Evolutionary conservation across 1,139 yeast species (phyloP).

Genomic region (Geotrichum klebahnii): DNA sequence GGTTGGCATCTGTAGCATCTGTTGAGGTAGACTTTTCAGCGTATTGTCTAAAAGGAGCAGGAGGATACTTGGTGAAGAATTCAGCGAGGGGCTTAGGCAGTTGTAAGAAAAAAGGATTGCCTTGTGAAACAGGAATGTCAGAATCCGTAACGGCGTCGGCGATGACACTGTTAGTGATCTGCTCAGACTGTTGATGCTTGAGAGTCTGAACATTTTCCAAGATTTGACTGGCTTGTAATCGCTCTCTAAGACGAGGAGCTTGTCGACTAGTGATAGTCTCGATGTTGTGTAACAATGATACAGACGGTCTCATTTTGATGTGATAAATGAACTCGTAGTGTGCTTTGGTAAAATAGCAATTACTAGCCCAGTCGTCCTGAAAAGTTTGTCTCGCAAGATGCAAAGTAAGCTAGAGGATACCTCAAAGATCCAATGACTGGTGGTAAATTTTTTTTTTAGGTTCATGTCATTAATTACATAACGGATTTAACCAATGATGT

Average conservation of each 20-base stretch:
- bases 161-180: conserved; percentile 17
- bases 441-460: neutral
- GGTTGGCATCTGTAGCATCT: conserved; percentile 70
- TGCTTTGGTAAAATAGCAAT: neutral
- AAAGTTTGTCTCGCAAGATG: neutral
- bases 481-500: conserved; percentile 1
- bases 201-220: conserved; percentile 13
- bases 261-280: conserved; percentile 11
- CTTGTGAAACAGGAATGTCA: conserved; percentile 17
- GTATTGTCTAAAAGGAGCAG: conserved; percentile 70
- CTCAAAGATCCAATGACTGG: neutral
- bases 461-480: neutral
- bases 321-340: neutral
- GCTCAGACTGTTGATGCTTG: conserved; percentile 12
- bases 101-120: conserved; percentile 34
- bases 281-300: conserved; percentile 14
- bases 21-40: conserved; percentile 61
- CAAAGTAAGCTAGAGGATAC: neutral
- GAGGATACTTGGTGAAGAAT: conserved; percentile 82
- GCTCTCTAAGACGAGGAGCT: conserved; percentile 22
- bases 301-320: conserved; percentile 17
- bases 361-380: too few species aligned
- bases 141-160: conserved; percentile 18
- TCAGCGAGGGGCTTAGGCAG: conserved; percentile 70
- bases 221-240: conserved; percentile 13